A percentile compares a stretch with the other conserved stretches of the same genome.
Evolutionary conservation across 768 basidiomycete genomes (phyloP).

Genomic region (Rhizopogon roseolus): DNA sequence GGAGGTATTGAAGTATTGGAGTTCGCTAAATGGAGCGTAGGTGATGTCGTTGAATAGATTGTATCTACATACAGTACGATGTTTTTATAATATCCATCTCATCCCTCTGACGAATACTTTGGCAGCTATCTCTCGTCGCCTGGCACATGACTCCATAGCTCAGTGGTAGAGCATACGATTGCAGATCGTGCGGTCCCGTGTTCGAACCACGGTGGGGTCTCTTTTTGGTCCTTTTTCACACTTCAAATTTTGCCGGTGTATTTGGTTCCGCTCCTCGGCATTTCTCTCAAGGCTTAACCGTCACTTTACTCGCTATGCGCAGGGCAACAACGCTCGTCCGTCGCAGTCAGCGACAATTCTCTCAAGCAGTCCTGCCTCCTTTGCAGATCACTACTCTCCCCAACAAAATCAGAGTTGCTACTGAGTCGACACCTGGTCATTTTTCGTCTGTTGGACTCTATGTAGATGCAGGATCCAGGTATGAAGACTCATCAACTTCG

Average conservation of each 20-base stretch:
- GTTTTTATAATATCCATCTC: neutral
- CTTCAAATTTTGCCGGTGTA: neutral
- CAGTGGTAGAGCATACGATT: slow-evolving; percentile 58
- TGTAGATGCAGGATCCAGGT: slow-evolving; percentile 89
- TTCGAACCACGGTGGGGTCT: slow-evolving; percentile 53
- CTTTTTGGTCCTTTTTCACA: slow-evolving; percentile 10
- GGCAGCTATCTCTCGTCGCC: too few species aligned
- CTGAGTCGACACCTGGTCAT: slow-evolving; percentile 87
- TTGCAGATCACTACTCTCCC: slow-evolving; percentile 79
- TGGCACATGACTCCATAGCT: slow-evolving; percentile 24
- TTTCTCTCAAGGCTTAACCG: neutral
- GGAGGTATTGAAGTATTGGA: slow-evolving; percentile 37
- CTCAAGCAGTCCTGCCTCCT: slow-evolving; percentile 27
- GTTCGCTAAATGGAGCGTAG: slow-evolving; percentile 65
- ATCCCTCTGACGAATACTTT: neutral
- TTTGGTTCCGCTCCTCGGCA: neutral
- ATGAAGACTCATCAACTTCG: slow-evolving; percentile 66
- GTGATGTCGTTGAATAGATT: slow-evolving; percentile 29
- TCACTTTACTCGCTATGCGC: slow-evolving; percentile 29
- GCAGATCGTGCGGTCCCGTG: slow-evolving; percentile 56
- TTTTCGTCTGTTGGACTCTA: slow-evolving; percentile 93
- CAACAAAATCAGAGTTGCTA: slow-evolving; percentile 89
- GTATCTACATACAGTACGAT: neutral
- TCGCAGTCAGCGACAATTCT: slow-evolving; percentile 25
- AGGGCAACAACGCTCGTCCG: slow-evolving; percentile 33